Evolutionary conservation across 768 basidiomycete genomes (phyloP), one percentile per base, ranked within the genome.

Genomic region (Hortiboletus campestris): DNA sequence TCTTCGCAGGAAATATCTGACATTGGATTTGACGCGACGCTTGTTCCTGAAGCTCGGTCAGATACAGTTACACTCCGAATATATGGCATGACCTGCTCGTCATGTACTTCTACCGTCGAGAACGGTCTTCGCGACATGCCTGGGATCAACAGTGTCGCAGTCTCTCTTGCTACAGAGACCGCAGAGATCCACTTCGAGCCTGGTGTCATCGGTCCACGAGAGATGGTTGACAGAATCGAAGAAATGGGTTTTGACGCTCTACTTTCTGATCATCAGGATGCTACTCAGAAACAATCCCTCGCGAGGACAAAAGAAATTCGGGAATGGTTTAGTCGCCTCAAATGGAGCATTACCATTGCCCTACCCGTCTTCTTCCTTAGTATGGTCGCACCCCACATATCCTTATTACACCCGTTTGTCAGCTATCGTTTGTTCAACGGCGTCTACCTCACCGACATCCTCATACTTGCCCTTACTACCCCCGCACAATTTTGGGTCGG

Each of bases 401-500:
- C 81, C 34, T 80, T 82, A 56, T 68, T 94, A 53, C 79, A 72
- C 34, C 69, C 77, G 3, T 49, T 94, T 40, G 70, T 86, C 59
- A 71, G 71, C 17, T 73, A 67, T 66, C 76, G 74, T 34, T 58
- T 94, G 12, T 76, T 84, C 56, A 80, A 77, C 41, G 90, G 86
- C 36, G 73, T 98, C 35, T 91, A 89, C 67, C 73, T 97, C 17
- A 89, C 90, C 34, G 94, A 98, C 68, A 55, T 95, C 29, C 73
- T 97, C 20, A 78, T 85, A 55, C 74, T 93, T 40, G 45, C 81
- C 25, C 78, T 98, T 51, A 94, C 94, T 10, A 88, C 95, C 3
- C 95, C 95, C 7, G 86, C 92, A 3, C 97, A 98, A 67, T 91
- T 94, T 64, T 96, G 90, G 85, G 78, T 98, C 38, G 97, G 94